Conservation (phyloP, 176 grass and related monocot species). For the Oryza glaberrima region DNA sequence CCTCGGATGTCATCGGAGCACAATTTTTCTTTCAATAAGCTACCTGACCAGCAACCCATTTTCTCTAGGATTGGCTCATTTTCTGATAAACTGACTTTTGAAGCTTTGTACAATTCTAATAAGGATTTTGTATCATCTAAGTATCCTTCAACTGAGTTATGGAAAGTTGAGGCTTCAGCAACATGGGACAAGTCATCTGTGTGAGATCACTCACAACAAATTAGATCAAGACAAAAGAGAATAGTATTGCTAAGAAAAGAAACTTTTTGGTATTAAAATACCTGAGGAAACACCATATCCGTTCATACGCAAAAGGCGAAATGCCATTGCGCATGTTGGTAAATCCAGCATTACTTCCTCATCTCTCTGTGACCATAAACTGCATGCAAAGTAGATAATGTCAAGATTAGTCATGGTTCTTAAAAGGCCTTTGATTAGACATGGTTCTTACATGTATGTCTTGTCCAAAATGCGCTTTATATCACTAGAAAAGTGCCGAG, state of each 20-base stretch:
- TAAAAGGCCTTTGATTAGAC: background rate
- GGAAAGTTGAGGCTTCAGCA: constrained; percentile 40
- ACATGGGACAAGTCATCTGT: constrained; percentile 57
- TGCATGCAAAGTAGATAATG: constrained; percentile 36
- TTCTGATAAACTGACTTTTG: constrained; percentile 58
- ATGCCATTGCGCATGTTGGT: constrained; percentile 67
- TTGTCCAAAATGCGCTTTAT: constrained; percentile 65
- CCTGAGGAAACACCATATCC: constrained; percentile 71
- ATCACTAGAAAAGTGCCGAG: constrained; percentile 48
- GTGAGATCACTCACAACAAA: background rate
- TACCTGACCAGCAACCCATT: constrained; percentile 53
- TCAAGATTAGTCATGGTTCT: constrained; percentile 12
- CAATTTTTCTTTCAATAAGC: constrained; percentile 48
- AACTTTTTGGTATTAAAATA: constrained; percentile 11
- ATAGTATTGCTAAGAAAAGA: constrained; percentile 19
- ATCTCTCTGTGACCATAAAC: constrained; percentile 64
- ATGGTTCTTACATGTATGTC: constrained; percentile 51
- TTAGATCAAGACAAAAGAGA: background rate
- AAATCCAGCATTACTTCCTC: constrained; percentile 56
- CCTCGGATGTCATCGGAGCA: constrained; percentile 6
- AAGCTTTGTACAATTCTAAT: constrained; percentile 71
- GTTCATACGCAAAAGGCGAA: constrained; percentile 67
- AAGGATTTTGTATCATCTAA: constrained; percentile 60
- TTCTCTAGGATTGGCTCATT: constrained; percentile 57
- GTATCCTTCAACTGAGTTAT: constrained; percentile 60